Evolutionary conservation across 2,329 filamentous ascomycete genomes (phyloP), one percentile per base, ranked within the genome.

Genomic region (Colletotrichum chrysophilum): DNA sequence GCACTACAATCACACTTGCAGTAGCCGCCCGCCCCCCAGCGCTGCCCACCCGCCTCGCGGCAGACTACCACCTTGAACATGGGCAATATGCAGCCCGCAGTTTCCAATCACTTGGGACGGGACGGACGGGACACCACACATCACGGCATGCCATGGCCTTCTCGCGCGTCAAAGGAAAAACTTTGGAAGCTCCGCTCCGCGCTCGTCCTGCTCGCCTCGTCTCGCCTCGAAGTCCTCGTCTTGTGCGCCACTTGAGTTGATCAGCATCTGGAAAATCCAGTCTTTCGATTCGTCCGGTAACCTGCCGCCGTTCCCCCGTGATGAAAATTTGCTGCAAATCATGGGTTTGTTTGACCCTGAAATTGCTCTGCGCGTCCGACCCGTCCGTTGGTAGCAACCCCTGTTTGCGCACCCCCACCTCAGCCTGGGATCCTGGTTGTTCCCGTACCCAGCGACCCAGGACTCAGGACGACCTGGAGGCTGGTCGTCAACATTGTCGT

Each of bases 91-190:
- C 58, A 75, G 58, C 69, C 70, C 74, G 64, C 69, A 75, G 32
- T 72, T 72, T 75, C 72, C 61, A 75, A 43, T 62, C 66, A 74
- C 38, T 75, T 71, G 72, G 72, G 69, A 75, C 70, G 70, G 70
- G 70, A 69, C 43, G 58, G 74, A 74, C 70, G 64, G 64, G 34
- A 73, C 64, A 73, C 32, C 36, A 71, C 52, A 48, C 34, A 34
- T 32, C 43, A 64, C 58, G 28, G 21, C 26, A 30, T 61, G 26
- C 43, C 34, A 26, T 73, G 56, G 26, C 64, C 43, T 68, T 67
- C 34, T 60, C 61, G n/a, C 70, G 71, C 58, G 36, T 32, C 28
- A 61, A 60, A 21, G 18, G 36, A 65, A 65, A 38, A 64, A 52
- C 28, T 52, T 56, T 62, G n/a, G 26, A 43, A 68, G 70, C 73